A percentile compares a stretch with the other conserved stretches of the same genome.
Conservation (phyloP, 495 filamentous ascomycete genomes). For the Neurospora sp. region DNA sequence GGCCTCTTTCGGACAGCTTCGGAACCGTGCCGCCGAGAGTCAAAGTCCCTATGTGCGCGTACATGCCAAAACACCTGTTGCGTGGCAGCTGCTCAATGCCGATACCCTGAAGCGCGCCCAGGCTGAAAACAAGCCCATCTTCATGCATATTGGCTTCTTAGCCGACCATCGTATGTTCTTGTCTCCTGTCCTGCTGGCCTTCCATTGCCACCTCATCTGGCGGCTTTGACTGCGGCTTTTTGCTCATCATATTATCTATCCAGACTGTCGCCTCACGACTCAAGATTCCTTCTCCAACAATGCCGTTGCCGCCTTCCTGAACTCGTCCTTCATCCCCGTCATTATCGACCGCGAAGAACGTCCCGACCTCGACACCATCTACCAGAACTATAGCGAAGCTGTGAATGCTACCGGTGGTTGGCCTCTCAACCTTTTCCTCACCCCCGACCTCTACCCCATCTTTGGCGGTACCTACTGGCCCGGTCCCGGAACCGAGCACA, state of each 20-base stretch:
- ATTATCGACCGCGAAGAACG: constrained; percentile 92
- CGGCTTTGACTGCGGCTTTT: neutral
- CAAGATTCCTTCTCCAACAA: constrained; percentile 83
- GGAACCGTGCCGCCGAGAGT: constrained; percentile 64
- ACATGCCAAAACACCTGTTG: constrained; percentile 77
- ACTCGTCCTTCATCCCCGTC: constrained; percentile 82
- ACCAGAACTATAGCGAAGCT: constrained; percentile 97
- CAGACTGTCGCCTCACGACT: constrained; percentile 90
- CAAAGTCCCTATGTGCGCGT: constrained; percentile 74
- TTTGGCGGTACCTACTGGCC: constrained; percentile 98
- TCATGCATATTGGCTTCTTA: constrained; percentile 91
- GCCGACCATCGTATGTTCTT: constrained; percentile 77
- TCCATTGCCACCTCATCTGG: neutral
- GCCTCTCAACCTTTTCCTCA: constrained; percentile 95
- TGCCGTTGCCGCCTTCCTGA: constrained; percentile 72
- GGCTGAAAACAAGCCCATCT: constrained; percentile 74
- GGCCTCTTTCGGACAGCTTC: constrained; percentile 26
- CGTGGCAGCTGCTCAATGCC: constrained; percentile 84
- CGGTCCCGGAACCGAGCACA: constrained; percentile 54
- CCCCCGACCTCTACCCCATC: constrained; percentile 83
- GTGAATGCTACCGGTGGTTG: constrained; percentile 88
- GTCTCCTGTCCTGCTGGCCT: neutral
- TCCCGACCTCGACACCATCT: constrained; percentile 90
- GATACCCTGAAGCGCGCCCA: constrained; percentile 68
- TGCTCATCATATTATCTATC: neutral